These are phyloP conservation scores for Botryosphaeria agaves DNA, from an alignment of 2,329 filamentous ascomycete genomes.

Conservation along the genomic window DNA sequence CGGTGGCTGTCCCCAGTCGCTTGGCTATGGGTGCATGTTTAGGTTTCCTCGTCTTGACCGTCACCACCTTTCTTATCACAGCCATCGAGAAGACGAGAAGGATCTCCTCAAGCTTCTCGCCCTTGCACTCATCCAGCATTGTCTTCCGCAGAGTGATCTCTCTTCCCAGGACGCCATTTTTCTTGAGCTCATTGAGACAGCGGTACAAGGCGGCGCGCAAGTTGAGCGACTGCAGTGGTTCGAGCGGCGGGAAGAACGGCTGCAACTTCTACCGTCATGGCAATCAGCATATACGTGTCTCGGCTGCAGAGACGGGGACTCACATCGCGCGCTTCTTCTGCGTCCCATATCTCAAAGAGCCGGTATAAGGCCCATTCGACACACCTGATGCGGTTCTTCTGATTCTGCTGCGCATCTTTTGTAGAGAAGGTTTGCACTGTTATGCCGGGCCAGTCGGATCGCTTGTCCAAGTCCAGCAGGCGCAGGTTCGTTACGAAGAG, in stretches of 20 bases:
- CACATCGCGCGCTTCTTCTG: conserved; percentile 56
- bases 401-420: conserved; percentile 49
- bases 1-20: conserved; percentile 28
- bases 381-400: conserved; percentile 65
- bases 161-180: conserved; percentile 63
- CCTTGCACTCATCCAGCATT: conserved; percentile 92
- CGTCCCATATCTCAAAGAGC: conserved; percentile 72
- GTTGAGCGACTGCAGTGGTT: conserved; percentile 81
- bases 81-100: conserved; percentile 69
- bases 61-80: conserved; percentile 55
- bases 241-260: conserved; percentile 78
- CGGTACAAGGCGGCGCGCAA: conserved; percentile 71
- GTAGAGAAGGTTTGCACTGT: conserved; percentile 50
- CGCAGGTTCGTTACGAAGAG: conserved; percentile 73
- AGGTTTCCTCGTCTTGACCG: conserved; percentile 21
- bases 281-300: no score
- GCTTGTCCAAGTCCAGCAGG: conserved; percentile 61
- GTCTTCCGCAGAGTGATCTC: conserved; percentile 76
- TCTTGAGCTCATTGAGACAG: conserved; percentile 71
- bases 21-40: conserved; percentile 24
- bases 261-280: conserved; percentile 65
- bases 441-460: conserved; percentile 66
- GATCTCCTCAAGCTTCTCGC: conserved; percentile 76
- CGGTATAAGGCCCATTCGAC: conserved; percentile 88
- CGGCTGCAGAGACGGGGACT: conserved; percentile 5